Conservation (phyloP, 192 early-diverging fungal genomes). For the Backusella tuberculispora region DNA sequence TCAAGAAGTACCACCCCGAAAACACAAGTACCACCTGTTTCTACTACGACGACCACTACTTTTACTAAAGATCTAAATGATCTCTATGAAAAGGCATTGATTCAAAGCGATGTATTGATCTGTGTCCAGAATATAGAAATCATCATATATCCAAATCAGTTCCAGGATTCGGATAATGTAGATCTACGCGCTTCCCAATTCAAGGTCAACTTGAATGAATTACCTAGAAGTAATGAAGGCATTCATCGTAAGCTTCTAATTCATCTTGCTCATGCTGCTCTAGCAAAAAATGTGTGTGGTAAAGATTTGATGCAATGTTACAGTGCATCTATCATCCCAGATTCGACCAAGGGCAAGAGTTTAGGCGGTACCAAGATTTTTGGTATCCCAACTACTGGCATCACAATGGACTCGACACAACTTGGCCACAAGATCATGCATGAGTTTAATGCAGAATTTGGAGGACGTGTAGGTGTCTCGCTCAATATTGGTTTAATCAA, state of each 20-base stretch:
- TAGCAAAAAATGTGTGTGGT: conserved; percentile 42
- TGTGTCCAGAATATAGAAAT: conserved; percentile 32
- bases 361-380: conserved; percentile 41
- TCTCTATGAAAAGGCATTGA: neutral
- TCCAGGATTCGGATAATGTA: conserved; percentile 50
- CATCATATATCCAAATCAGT: conserved; percentile 50
- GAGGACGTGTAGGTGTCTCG: conserved; percentile 48
- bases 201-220: conserved; percentile 25
- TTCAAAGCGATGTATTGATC: neutral
- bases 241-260: conserved; percentile 31
- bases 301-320: conserved; percentile 14
- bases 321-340: neutral
- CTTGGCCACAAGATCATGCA: conserved; percentile 30
- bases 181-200: conserved; percentile 34
- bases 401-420: conserved; percentile 46
- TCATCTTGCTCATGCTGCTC: conserved; percentile 31
- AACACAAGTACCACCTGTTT: neutral
- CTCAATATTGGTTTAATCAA: conserved; percentile 51
- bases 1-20: neutral
- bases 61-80: neutral
- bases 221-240: neutral
- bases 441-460: conserved; percentile 44
- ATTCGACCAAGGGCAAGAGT: conserved; percentile 1
- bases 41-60: neutral
- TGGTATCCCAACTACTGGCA: conserved; percentile 42